Evolutionary conservation across 164 flowering plant genomes (phyloP), one percentile per base, ranked within the genome.

Genomic region (Umbellularia californica): DNA sequence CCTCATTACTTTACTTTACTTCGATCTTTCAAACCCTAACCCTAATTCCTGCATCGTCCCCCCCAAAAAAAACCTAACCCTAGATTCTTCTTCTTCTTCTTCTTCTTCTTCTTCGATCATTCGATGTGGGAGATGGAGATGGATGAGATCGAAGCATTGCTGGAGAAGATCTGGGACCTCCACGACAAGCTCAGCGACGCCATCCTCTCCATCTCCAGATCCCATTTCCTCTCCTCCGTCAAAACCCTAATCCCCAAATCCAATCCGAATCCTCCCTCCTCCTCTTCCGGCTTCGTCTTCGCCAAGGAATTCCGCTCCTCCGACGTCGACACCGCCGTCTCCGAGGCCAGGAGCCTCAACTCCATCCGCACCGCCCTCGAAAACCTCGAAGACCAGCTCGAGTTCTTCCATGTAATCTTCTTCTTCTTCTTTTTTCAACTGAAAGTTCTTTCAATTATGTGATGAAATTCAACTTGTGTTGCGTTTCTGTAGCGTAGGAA

Each of bases 151-250:
- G 97, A 94, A 75, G 90, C 91, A n/a, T 84, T 89, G 24, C 84
- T 95, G 24, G 97, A 92, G 87, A 90, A 86, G 78, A 90, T 92
- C 50, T 93, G 97, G 99, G 97, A 93, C 81, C 70, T 95, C 5
- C 99, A 92, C 84, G 97, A 95, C 83, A 95, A 95, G 86, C 89
- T 93, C 68, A 93, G 99, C 87, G 97, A 95, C 72, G 93, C 93
- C 65, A 93, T 95, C 66, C 97, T 89, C 84, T 75, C 90, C 1
- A 84, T 91, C 70, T 88, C 97, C 5, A 81, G 95, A 60, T 55
- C 93, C 50, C 94, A 95, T 78, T 93, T 93, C 82, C 90, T 88
- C 75, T 85, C 75, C 70, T 87, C 97, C 75, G 69, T 88, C 81
- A 87, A 87, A 76, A 13, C 82, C 47, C 71, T 41, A 52, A 13